These are phyloP conservation scores for Trichoderma koningiopsis DNA, from an alignment of 2,329 filamentous ascomycete genomes.

Conservation along the genomic window DNA sequence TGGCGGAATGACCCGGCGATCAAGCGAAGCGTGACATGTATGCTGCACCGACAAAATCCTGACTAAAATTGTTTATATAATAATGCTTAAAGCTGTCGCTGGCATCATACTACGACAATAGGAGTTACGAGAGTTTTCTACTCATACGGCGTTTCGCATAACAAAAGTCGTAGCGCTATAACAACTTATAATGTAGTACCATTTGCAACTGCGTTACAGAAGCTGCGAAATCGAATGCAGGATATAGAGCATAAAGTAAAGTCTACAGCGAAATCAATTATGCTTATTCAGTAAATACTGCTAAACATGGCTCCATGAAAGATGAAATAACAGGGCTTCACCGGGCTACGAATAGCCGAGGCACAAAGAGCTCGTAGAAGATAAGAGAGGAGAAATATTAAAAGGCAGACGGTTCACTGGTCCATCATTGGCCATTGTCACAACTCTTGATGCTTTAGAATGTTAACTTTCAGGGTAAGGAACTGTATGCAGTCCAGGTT, in stretches of 20 bases:
- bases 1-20: neutral
- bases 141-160: neutral
- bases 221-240: no score
- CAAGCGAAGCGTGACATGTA: neutral
- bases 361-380: no score
- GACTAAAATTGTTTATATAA: neutral
- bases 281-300: no score
- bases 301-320: no score
- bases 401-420: no score
- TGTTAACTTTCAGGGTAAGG: neutral
- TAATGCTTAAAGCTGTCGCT: neutral
- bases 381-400: no score
- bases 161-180: neutral
- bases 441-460: neutral
- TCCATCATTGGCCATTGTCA: neutral
- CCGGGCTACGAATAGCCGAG: no score
- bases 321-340: no score
- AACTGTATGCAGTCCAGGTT: neutral
- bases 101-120: neutral
- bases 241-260: no score
- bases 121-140: neutral
- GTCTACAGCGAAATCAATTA: no score
- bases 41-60: neutral
- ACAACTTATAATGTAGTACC: no score
- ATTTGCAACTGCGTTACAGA: no score